Evolutionary conservation across 2,329 filamentous ascomycete species (phyloP).

Genomic region (Stagonosporopsis cucurbitacearum): DNA sequence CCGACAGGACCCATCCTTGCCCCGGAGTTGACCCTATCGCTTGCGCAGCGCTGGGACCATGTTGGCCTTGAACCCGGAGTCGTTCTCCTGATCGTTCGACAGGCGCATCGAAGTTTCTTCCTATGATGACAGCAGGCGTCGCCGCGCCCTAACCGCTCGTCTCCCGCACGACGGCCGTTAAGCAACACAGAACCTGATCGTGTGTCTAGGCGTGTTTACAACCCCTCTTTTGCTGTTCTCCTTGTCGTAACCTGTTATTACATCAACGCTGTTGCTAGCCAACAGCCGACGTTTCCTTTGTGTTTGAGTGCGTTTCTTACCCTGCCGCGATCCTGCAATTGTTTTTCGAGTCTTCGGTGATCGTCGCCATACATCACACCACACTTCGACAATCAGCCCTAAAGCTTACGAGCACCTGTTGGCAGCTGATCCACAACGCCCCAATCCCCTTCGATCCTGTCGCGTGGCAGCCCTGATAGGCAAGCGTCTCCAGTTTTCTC

Average conservation of each 20-base stretch:
- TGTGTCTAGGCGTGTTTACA: conserved; percentile 14
- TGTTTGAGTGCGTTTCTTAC: conserved; percentile 20
- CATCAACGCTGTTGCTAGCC: conserved; percentile 9
- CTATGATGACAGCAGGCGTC: conserved; percentile 10
- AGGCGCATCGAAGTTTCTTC: conserved; percentile 11
- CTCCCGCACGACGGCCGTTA: conserved; percentile 15
- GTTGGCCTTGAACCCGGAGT: conserved; percentile 10
- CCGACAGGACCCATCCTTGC: conserved; percentile 16
- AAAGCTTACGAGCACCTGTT: conserved; percentile 6
- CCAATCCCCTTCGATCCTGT: conserved; percentile 12
- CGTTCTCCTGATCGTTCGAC: conserved; percentile 17
- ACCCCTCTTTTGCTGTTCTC: conserved; percentile 12
- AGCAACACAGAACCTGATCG: conserved; percentile 8
- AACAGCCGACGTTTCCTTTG: conserved; percentile 14
- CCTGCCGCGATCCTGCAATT: conserved; percentile 1
- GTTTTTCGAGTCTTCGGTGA: conserved; percentile 12
- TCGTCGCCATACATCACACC: conserved; percentile 12
- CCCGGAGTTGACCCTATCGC: conserved; percentile 14
- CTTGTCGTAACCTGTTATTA: conserved; percentile 2
- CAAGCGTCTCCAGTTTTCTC: background rate
- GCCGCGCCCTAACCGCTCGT: conserved; percentile 11
- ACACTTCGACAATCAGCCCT: conserved; percentile 18
- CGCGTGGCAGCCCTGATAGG: conserved; percentile 20
- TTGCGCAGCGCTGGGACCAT: conserved; percentile 12
- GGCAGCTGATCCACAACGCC: conserved; percentile 12